Evolutionary conservation across 1,284 basidiomycete genomes (phyloP).

Genomic region (Pascua sp.): DNA sequence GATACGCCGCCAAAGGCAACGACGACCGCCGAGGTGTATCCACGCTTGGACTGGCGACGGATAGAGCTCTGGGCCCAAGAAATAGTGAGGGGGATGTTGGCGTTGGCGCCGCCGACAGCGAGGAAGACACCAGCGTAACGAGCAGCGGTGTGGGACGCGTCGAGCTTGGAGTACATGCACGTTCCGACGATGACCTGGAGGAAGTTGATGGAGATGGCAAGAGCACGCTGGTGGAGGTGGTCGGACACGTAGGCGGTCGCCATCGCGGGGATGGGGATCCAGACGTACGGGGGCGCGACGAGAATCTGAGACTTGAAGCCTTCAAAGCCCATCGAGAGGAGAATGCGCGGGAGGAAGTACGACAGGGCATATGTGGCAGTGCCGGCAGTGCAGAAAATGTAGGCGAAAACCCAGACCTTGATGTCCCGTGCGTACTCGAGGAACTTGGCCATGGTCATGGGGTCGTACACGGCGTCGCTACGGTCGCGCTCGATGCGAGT

Average conservation of each 20-base stretch:
- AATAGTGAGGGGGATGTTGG: conserved; percentile 39
- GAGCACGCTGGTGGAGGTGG: conserved; percentile 8
- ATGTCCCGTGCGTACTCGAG: conserved; percentile 42
- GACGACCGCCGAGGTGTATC: conserved; percentile 44
- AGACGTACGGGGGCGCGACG: conserved; percentile 49
- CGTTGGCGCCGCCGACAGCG: conserved; percentile 41
- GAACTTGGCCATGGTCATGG: conserved; percentile 43
- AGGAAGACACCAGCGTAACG: conserved; percentile 44
- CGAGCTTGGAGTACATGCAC: conserved; percentile 16
- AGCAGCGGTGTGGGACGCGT: not conserved
- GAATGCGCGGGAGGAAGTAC: conserved; percentile 51
- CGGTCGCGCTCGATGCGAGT: conserved; percentile 18
- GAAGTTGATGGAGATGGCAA: conserved; percentile 12
- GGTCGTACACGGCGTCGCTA: conserved; percentile 47
- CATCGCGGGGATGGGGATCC: conserved; percentile 43
- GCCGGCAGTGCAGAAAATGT: conserved; percentile 37
- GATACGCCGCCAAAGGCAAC: conserved; percentile 50
- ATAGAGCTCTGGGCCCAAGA: conserved; percentile 50
- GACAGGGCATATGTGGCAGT: conserved; percentile 23
- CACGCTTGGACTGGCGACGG: conserved; percentile 47
- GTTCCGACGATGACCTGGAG: conserved; percentile 14
- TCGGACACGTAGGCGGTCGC: conserved; percentile 44
- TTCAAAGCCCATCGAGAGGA: conserved; percentile 46
- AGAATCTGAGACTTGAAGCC: conserved; percentile 38
- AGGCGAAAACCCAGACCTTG: conserved; percentile 51